phyloP scores from a whole-genome alignment of 192 early-diverging fungal species.

The Backusella macrospora region DNA sequence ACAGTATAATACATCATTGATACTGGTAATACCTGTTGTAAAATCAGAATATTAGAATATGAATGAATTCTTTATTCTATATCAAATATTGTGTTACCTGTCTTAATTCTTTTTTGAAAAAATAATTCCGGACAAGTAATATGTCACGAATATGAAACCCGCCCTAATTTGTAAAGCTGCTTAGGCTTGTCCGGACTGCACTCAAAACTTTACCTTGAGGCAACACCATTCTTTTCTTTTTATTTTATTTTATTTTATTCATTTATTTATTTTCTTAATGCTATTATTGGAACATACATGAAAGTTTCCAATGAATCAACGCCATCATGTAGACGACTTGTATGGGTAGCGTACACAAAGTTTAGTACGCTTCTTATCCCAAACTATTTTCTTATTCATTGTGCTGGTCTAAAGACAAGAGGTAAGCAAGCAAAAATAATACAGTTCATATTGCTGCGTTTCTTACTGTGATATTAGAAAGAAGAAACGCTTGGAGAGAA shows the following conservation, averaged over 20 bases:
- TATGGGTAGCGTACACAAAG: constrained; percentile 23
- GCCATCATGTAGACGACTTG: constrained; percentile 16
- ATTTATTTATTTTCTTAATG: constrained; percentile 1
- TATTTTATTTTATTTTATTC: background rate
- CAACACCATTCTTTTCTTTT: background rate
- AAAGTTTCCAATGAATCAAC: constrained; percentile 16
- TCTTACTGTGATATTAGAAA: constrained; percentile 15
- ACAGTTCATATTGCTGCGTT: background rate
- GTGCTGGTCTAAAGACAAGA: background rate
- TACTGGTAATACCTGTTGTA: too few relatives aligned
- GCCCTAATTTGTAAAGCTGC: background rate
- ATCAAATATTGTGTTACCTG: background rate
- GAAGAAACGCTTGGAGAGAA: constrained; percentile 39
- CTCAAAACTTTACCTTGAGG: too few relatives aligned
- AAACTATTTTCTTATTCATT: constrained; percentile 4
- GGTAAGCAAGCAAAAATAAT: background rate
- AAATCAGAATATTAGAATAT: too few relatives aligned
- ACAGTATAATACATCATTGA: too few relatives aligned
- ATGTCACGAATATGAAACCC: background rate
- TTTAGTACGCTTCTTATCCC: constrained; percentile 24
- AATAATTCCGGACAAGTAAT: background rate
- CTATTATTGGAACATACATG: constrained; percentile 17
- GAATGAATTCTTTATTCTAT: background rate
- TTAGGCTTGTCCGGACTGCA: too few relatives aligned
- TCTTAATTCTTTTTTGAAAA: background rate